A percentile compares a stretch with the other conserved stretches of the same genome.
Evolutionary conservation across 208 protist genomes (phyloP).

Genomic region (Leishmania braziliensis): DNA sequence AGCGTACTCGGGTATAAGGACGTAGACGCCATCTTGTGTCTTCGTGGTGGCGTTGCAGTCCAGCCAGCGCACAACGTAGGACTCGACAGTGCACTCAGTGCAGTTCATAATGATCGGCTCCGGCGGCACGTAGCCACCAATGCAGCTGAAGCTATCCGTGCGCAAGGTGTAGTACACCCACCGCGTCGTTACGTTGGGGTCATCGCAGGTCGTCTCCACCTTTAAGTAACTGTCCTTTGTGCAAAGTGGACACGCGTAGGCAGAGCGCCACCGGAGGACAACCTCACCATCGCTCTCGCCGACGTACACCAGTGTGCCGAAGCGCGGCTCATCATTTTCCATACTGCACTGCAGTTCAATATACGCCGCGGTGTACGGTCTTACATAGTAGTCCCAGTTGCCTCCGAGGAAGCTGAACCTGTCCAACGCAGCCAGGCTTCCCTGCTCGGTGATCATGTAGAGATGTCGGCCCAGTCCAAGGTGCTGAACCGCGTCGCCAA

Average conservation of each 20-base stretch:
- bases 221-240: background rate
- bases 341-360: background rate
- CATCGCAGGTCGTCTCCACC: constrained; percentile 1
- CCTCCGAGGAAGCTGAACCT: background rate
- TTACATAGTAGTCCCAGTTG: background rate
- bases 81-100: constrained; percentile 2
- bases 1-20: background rate
- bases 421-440: background rate
- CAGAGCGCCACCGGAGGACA: constrained; percentile 8
- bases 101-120: background rate
- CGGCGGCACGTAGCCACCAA: constrained; percentile 10
- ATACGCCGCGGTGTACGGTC: background rate
- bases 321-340: background rate
- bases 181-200: background rate
- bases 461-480: background rate
- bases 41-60: background rate
- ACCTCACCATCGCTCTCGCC: background rate
- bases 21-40: constrained; percentile 7
- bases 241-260: constrained; percentile 14
- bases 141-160: background rate
- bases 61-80: constrained; percentile 13
- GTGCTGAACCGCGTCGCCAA: background rate
- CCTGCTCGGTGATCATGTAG: background rate
- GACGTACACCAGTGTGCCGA: background rate
- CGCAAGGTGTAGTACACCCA: constrained; percentile 6